phyloP scores from a whole-genome alignment of 495 filamentous ascomycete genomes.

The Bryoglossum gracile region DNA sequence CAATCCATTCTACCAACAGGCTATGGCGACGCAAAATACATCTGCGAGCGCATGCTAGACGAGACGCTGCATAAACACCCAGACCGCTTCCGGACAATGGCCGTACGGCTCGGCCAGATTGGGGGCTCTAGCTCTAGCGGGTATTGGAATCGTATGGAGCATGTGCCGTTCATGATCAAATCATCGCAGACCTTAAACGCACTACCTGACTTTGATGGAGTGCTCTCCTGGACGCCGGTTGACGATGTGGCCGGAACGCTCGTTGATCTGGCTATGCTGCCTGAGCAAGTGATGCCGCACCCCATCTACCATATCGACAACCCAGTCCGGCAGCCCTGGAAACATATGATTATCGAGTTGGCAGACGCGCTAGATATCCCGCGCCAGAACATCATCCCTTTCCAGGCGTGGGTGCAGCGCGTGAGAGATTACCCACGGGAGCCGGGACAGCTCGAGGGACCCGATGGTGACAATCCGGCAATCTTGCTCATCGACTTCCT shows the following conservation, averaged over 20 bases:
- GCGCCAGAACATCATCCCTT: slow-evolving; percentile 32
- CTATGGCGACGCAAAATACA: slow-evolving; percentile 45
- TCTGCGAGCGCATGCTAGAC: slow-evolving; percentile 44
- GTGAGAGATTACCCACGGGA: slow-evolving; percentile 27
- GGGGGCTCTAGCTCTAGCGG: slow-evolving; percentile 41
- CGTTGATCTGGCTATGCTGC: slow-evolving; percentile 33
- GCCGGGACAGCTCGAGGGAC: no score
- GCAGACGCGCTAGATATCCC: slow-evolving; percentile 36
- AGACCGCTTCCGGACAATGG: slow-evolving; percentile 36
- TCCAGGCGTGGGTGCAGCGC: slow-evolving; percentile 39
- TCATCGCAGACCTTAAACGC: slow-evolving; percentile 39
- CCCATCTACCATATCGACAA: slow-evolving; percentile 52
- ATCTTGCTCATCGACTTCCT: no score
- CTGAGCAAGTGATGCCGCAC: slow-evolving; percentile 21
- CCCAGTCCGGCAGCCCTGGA: slow-evolving; percentile 42
- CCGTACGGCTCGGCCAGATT: slow-evolving; percentile 42
- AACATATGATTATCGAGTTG: slow-evolving; percentile 33
- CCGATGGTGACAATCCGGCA: no score
- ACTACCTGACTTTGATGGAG: slow-evolving; percentile 37
- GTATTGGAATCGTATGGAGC: slow-evolving; percentile 46
- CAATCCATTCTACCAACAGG: slow-evolving; percentile 37
- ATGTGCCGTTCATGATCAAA: slow-evolving; percentile 44
- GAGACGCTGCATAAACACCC: slow-evolving; percentile 40
- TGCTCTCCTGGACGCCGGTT: slow-evolving; percentile 43
- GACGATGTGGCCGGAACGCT: slow-evolving; percentile 36